Conservation (phyloP, 1,139 yeast species). For the Pneumocystis sp. region DNA sequence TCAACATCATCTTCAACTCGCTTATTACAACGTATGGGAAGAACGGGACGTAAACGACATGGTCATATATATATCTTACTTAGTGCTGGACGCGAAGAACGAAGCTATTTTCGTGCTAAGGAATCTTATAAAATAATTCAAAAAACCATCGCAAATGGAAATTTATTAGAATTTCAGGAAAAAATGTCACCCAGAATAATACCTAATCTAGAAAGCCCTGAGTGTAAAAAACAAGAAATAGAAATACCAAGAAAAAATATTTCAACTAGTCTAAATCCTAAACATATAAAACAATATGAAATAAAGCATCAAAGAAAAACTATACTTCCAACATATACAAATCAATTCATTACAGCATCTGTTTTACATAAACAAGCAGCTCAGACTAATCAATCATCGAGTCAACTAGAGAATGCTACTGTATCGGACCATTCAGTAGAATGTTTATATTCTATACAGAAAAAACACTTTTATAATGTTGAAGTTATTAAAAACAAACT, state of each 20-base stretch:
- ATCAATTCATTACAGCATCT: neutral
- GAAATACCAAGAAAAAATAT: neutral
- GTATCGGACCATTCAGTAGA: neutral
- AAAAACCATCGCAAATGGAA: conserved; percentile 29
- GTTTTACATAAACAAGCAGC: neutral
- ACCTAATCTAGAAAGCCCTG: neutral
- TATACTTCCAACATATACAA: neutral
- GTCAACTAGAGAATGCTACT: neutral
- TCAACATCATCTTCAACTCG: conserved; percentile 89
- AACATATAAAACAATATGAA: neutral
- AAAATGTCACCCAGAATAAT: conserved; percentile 33
- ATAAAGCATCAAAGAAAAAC: neutral
- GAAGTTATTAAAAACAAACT: neutral
- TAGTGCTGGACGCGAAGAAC: conserved; percentile 54
- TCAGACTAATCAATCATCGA: neutral
- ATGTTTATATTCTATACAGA: neutral
- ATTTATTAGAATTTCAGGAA: conserved; percentile 22
- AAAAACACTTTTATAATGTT: neutral
- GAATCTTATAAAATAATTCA: conserved; percentile 72
- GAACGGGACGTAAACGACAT: conserved; percentile 90
- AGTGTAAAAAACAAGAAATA: neutral
- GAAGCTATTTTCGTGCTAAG: conserved; percentile 72
- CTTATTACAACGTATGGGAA: conserved; percentile 88
- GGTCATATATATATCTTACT: conserved; percentile 71
- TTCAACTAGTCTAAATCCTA: neutral